Conservation (phyloP, 1,284 basidiomycete species). For the Thecaphora frezii region DNA sequence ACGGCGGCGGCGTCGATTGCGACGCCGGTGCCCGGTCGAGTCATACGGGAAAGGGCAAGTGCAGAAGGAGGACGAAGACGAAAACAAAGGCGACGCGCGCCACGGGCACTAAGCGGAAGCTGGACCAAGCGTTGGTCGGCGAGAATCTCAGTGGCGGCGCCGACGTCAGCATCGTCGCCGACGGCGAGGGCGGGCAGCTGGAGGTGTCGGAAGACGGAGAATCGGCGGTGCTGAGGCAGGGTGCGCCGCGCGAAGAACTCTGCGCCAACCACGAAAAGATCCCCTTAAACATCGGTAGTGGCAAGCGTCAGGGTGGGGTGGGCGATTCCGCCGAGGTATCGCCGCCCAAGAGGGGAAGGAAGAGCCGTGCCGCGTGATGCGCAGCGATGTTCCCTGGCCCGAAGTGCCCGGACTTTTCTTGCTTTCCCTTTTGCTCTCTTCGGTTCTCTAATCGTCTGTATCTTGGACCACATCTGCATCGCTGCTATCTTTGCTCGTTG, state of each 20-base stretch:
- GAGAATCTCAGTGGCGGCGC: slow-evolving; percentile 6
- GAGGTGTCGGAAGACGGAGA: slow-evolving; percentile 22
- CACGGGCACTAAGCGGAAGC: slow-evolving; percentile 7
- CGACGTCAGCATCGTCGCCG: neutral
- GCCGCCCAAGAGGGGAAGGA: too few relatives aligned
- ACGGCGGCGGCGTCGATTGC: slow-evolving; percentile 3
- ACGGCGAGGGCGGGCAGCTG: neutral
- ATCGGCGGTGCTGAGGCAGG: slow-evolving; percentile 23
- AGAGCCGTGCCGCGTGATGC: too few relatives aligned
- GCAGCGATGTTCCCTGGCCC: too few relatives aligned
- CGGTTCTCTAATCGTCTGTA: too few relatives aligned
- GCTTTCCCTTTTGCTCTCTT: too few relatives aligned
- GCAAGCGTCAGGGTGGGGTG: too few relatives aligned
- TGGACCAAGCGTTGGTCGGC: slow-evolving; percentile 18
- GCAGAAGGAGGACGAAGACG: slow-evolving; percentile 3
- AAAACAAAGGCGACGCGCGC: neutral
- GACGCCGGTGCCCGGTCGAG: slow-evolving; percentile 15
- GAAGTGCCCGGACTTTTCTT: too few relatives aligned
- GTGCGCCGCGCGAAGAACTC: slow-evolving; percentile 25
- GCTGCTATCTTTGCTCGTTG: too few relatives aligned
- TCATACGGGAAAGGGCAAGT: too few relatives aligned
- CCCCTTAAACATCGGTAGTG: slow-evolving; percentile 3
- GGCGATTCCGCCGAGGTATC: too few relatives aligned
- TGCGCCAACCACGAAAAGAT: slow-evolving; percentile 25
- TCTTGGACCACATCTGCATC: too few relatives aligned